phyloP scores from a whole-genome alignment of 768 basidiomycete genomes.

The Cystofilobasidium ferigula region DNA sequence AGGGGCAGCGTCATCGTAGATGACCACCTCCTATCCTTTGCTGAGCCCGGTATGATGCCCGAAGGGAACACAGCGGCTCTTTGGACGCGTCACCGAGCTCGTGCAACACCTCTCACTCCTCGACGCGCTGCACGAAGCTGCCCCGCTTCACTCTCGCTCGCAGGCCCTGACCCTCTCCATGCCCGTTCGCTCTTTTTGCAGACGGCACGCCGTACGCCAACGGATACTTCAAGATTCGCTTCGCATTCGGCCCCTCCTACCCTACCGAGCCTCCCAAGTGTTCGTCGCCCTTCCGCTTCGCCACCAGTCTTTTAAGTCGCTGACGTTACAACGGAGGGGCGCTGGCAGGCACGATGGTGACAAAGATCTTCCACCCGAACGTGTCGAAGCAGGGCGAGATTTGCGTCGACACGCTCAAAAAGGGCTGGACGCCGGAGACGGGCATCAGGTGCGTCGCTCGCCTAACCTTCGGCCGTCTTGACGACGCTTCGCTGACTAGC shows the following conservation, averaged over 20 bases:
- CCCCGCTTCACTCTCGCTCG: not conserved
- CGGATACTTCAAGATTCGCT: slow-evolving; percentile 64
- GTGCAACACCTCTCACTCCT: too few species aligned
- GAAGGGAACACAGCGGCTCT: too few species aligned
- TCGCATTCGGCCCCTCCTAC: slow-evolving; percentile 86
- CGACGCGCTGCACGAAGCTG: too few species aligned
- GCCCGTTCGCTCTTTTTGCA: slow-evolving; percentile 30
- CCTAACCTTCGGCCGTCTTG: slow-evolving; percentile 33
- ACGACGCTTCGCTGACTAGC: not conserved
- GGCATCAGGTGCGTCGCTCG: slow-evolving; percentile 57
- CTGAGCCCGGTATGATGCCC: too few species aligned
- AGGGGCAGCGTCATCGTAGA: too few species aligned
- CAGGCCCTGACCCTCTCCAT: slow-evolving; percentile 10
- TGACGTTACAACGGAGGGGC: not conserved
- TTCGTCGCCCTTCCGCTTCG: slow-evolving; percentile 35
- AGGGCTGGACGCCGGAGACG: slow-evolving; percentile 87
- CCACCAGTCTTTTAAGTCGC: not conserved
- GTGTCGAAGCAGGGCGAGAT: slow-evolving; percentile 83
- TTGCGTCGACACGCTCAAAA: slow-evolving; percentile 93
- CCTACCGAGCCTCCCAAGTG: slow-evolving; percentile 91
- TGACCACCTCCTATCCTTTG: too few species aligned
- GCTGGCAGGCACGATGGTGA: slow-evolving; percentile 64
- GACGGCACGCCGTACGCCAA: slow-evolving; percentile 58
- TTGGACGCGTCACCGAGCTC: too few species aligned
- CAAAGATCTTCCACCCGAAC: slow-evolving; percentile 96